phyloP scores from a whole-genome alignment of 2,329 filamentous ascomycete genomes.

The Nemania sp. region DNA sequence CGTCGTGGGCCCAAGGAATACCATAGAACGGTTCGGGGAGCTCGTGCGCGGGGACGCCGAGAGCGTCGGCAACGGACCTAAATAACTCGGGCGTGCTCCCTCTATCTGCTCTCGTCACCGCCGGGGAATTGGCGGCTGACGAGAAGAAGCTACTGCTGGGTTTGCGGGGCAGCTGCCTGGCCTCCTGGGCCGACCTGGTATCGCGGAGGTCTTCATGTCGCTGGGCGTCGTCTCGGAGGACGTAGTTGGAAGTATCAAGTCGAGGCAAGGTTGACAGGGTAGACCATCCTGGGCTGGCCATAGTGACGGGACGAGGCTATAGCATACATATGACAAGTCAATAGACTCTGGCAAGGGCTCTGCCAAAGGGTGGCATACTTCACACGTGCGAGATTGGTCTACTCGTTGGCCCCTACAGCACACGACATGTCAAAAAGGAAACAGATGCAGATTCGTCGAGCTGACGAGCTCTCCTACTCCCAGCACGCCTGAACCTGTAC shows the following conservation, averaged over 20 bases:
- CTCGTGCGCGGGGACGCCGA: slow-evolving; percentile 47
- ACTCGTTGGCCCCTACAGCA: slow-evolving; percentile 20
- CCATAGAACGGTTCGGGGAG: slow-evolving; percentile 51
- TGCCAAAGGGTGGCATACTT: slow-evolving; percentile 30
- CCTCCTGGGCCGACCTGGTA: slow-evolving; percentile 26
- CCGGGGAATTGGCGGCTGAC: slow-evolving; percentile 40
- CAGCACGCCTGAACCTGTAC: slow-evolving; percentile 23
- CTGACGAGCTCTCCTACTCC: slow-evolving; percentile 24
- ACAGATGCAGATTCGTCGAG: slow-evolving; percentile 7
- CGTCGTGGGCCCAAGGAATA: slow-evolving; percentile 46
- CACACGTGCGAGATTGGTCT: slow-evolving; percentile 24
- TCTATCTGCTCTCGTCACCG: slow-evolving; percentile 26
- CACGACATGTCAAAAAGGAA: slow-evolving; percentile 27
- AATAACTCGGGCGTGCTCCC: slow-evolving; percentile 39
- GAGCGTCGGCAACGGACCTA: slow-evolving; percentile 47
- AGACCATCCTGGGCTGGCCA: slow-evolving; percentile 39
- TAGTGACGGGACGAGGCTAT: slow-evolving; percentile 25
- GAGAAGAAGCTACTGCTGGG: slow-evolving; percentile 37
- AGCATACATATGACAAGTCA: slow-evolving; percentile 20
- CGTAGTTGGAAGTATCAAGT: slow-evolving; percentile 35
- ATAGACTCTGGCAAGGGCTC: slow-evolving; percentile 32
- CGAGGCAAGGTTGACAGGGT: slow-evolving; percentile 34
- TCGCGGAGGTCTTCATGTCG: slow-evolving; percentile 17
- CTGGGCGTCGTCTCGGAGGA: slow-evolving; percentile 16
- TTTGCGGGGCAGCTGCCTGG: slow-evolving; percentile 27